phyloP scores from a whole-genome alignment of 768 basidiomycete species.

The Kwoniella sp. region DNA sequence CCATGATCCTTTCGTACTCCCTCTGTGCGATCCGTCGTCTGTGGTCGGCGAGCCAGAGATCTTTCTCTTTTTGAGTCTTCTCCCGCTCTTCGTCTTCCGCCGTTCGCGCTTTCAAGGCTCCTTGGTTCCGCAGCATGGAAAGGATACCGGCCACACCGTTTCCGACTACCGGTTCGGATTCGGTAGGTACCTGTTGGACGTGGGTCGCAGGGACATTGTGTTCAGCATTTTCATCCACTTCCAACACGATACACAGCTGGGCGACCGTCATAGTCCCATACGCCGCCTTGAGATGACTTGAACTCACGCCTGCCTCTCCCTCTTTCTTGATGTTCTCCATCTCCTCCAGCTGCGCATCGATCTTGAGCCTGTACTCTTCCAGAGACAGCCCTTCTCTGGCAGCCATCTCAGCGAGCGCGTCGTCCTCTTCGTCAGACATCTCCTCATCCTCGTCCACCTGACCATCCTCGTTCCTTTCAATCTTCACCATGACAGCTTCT shows the following conservation, averaged over 20 bases:
- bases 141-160: constrained; percentile 87
- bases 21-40: constrained; percentile 73
- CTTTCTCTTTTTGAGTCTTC: constrained; percentile 75
- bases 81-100: constrained; percentile 76
- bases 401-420: constrained; percentile 62
- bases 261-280: constrained; percentile 1
- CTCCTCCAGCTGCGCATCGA: constrained; percentile 73
- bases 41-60: constrained; percentile 87
- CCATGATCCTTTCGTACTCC: constrained; percentile 74
- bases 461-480: constrained; percentile 61
- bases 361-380: constrained; percentile 55
- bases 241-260: background rate
- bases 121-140: constrained; percentile 85
- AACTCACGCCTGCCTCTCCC: constrained; percentile 52
- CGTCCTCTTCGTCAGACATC: constrained; percentile 62
- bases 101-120: constrained; percentile 70
- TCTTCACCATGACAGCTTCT: constrained; percentile 50
- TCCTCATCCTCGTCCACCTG: constrained; percentile 67
- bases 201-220: background rate
- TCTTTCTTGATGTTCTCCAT: constrained; percentile 72
- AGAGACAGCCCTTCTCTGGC: constrained; percentile 54
- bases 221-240: background rate
- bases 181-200: constrained; percentile 63
- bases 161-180: constrained; percentile 73
- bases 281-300: constrained; percentile 4